Base-by-base conservation (phyloP, 1,284 basidiomycete genomes). In the Phlebopus sp. region DNA sequence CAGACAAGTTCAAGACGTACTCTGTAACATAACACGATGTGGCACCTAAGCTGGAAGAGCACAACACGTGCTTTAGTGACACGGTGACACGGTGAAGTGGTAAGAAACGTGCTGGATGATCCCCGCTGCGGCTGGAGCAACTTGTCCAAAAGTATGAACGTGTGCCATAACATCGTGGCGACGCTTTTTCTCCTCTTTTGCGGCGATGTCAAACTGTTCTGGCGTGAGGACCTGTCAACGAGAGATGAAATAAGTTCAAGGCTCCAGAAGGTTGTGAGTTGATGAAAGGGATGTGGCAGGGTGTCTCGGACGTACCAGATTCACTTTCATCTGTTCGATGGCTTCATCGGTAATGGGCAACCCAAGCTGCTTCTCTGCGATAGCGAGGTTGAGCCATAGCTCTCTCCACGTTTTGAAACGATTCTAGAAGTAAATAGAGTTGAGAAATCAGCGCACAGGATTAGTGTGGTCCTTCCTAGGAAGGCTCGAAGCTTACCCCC, bases 111-210 rank as follows among this genome's bases (percentile, higher is more conserved):
- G 92, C 90, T 99, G 97, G 59, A 99, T 98, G 67, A 98, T 97
- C 13, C 93, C 92, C 9, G 96, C 96, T 13, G 96, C 96, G 38
- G 92, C 90, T 13, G 97, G 97, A 1, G 93, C 94, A 50, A 97
- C 90, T 27, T 79, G 79, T 10, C 96, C 96, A 67, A 97, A 99
- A 8, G 93, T 96, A 71, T 99, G 93, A 35, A 99, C 96, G 68
- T 99, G 96, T 0, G 96, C 96, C 96, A 99, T 99, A 44, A 98
- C 95, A 71, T 98, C 96, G 72, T 99, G 96, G n/a, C 96, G 79
- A 23, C 97, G 76, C 69, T 92, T 95, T 77, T 97, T 98, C 74
- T 99, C 96, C 69, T 99, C 97, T 54, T 82, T 76, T 0, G 93
- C 94, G 2, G 96, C 96, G 46, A 92, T 78, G 56, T 86, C 86